A percentile compares a stretch with the other conserved stretches of the same genome.
phyloP scores from a whole-genome alignment of 164 flowering plant species.

The Santalum album region DNA sequence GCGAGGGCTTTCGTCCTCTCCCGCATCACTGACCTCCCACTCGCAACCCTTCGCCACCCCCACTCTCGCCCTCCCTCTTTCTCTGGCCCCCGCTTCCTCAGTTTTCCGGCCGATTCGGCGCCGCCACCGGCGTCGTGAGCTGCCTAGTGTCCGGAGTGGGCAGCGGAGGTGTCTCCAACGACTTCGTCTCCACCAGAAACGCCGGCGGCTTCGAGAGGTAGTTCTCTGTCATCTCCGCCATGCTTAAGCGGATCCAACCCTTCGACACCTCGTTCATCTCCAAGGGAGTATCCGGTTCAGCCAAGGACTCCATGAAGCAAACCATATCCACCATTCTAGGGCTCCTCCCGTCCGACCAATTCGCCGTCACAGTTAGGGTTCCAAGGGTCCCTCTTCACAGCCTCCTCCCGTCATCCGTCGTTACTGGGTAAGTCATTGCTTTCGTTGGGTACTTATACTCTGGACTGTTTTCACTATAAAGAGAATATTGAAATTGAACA shows the following conservation, averaged over 20 bases:
- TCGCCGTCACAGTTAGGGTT: slow-evolving; percentile 53
- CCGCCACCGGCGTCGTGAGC: slow-evolving; percentile 14
- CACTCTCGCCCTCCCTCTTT: slow-evolving; percentile 8
- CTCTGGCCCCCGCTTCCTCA: slow-evolving; percentile 4
- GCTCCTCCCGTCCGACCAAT: slow-evolving; percentile 78
- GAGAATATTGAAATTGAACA: no score
- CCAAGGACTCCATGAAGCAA: slow-evolving; percentile 88
- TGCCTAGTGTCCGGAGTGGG: slow-evolving; percentile 53
- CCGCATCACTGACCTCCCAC: slow-evolving; percentile 6
- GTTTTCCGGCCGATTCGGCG: no score
- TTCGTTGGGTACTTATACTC: no score
- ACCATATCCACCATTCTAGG: slow-evolving; percentile 84
- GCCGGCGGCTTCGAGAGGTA: slow-evolving; percentile 48
- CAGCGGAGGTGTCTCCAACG: slow-evolving; percentile 69
- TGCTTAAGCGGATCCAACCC: slow-evolving; percentile 63
- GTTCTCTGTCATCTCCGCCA: slow-evolving; percentile 63
- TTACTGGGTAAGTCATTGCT: slow-evolving; percentile 86
- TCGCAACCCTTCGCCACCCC: slow-evolving; percentile 13
- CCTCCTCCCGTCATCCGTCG: slow-evolving; percentile 62
- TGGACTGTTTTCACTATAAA: not conserved
- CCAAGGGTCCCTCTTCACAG: slow-evolving; percentile 51
- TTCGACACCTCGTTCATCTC: slow-evolving; percentile 62
- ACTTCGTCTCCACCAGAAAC: slow-evolving; percentile 57
- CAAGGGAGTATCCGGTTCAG: slow-evolving; percentile 60
- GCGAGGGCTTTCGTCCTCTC: slow-evolving; percentile 12